Conservation (phyloP, 768 basidiomycete genomes). For the Amanita polypyramis region DNA sequence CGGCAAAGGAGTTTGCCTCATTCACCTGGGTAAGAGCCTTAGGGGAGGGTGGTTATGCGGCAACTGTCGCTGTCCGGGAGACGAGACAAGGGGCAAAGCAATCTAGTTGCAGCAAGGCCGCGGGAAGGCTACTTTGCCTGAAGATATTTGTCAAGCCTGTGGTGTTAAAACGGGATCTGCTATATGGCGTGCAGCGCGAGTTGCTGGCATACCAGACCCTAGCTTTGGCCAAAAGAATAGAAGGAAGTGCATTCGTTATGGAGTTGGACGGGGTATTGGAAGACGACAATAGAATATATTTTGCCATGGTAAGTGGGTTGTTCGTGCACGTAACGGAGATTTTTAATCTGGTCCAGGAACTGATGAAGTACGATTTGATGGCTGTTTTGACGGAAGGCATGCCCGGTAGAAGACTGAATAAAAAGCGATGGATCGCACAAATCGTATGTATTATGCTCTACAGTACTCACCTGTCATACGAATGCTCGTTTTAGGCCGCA, state of each 20-base stretch:
- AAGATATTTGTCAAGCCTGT: conserved; percentile 21
- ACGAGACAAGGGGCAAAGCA: background rate
- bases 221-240: conserved; percentile 12
- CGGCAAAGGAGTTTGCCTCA: background rate
- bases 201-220: conserved; percentile 25
- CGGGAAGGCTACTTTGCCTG: conserved; percentile 22
- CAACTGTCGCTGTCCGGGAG: conserved; percentile 6
- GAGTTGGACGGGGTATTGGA: conserved; percentile 26
- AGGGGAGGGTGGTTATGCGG: conserved; percentile 4
- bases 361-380: conserved; percentile 27
- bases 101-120: background rate
- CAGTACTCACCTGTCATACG: background rate
- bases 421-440: conserved; percentile 29
- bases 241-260: conserved; percentile 26
- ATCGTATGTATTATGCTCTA: conserved; percentile 17
- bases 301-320: conserved; percentile 26
- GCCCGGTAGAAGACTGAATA: conserved; percentile 16
- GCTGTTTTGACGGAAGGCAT: conserved; percentile 18
- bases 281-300: conserved; percentile 18
- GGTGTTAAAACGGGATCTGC: conserved; percentile 7
- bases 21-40: conserved; percentile 5
- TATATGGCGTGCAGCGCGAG: conserved; percentile 19
- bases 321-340: background rate
- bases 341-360: conserved; percentile 15
- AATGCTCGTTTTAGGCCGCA: conserved; percentile 19